These are phyloP conservation scores for Daldinia eschscholtzii DNA, from an alignment of 2,329 filamentous ascomycete species.

Conservation along the genomic window DNA sequence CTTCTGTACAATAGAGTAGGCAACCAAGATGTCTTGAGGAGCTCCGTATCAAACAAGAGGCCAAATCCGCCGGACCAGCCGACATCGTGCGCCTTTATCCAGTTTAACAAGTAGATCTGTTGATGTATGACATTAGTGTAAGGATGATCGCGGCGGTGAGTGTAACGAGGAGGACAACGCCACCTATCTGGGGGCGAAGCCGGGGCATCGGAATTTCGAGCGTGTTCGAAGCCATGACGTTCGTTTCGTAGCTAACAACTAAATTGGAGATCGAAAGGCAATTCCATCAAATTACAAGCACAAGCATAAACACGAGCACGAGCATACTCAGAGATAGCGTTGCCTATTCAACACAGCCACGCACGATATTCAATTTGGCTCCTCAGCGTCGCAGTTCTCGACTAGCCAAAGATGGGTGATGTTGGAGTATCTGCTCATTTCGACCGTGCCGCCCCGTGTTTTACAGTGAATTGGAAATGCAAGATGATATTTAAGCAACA, in stretches of 20 bases:
- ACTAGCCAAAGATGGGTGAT: not conserved
- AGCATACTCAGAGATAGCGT: not conserved
- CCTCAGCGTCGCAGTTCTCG: not conserved
- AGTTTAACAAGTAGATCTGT: conserved; percentile 1
- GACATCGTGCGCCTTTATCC: not conserved
- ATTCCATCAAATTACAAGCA: not conserved
- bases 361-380: not conserved
- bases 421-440: not conserved
- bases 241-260: not conserved
- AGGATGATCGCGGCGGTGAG: not conserved
- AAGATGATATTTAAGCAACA: not conserved
- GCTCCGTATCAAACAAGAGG: not conserved
- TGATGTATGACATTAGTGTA: not conserved
- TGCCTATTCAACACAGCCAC: not conserved
- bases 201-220: not conserved
- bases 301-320: not conserved
- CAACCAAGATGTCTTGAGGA: not conserved
- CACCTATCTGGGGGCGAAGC: not conserved
- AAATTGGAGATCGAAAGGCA: not conserved
- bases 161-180: not conserved
- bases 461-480: not conserved
- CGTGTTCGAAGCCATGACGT: not conserved
- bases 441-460: not conserved
- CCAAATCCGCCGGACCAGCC: not conserved
- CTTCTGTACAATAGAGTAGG: conserved; percentile 2